Evolutionary conservation across 257 asterid genomes (phyloP).

Genomic region (Solanum chiquidenum): DNA sequence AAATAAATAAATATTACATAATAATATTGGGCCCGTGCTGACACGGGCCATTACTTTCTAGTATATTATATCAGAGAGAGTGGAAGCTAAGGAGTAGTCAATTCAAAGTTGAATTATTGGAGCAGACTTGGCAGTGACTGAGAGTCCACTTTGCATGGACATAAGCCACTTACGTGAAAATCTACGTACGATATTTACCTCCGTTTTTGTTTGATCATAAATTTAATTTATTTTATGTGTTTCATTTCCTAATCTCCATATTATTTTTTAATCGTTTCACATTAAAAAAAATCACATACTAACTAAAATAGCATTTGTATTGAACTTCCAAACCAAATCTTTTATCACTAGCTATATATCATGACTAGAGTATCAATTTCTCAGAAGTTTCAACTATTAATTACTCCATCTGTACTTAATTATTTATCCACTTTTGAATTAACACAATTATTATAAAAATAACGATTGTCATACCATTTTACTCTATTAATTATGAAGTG

Average conservation of each 20-base stretch:
- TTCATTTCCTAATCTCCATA: not conserved
- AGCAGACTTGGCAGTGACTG: not conserved
- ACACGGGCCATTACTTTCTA: no score
- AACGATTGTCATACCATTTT: no score
- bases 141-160: not conserved
- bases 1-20: no score
- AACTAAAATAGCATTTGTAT: not conserved
- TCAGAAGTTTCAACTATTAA: not conserved
- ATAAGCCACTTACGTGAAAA: not conserved
- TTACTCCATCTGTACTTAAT: no score
- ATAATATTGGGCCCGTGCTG: no score
- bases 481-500: no score
- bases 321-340: not conserved
- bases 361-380: not conserved
- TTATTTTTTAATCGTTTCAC: not conserved
- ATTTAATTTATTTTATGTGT: not conserved
- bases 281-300: not conserved
- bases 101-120: not conserved
- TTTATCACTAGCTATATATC: not conserved
- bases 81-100: not conserved
- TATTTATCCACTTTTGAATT: no score
- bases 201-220: not conserved
- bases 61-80: not conserved
- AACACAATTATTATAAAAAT: no score
- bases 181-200: not conserved